These are phyloP conservation scores for Puccinellia tenuiflora DNA, from an alignment of 176 grass and related monocot species.

Conservation along the genomic window DNA sequence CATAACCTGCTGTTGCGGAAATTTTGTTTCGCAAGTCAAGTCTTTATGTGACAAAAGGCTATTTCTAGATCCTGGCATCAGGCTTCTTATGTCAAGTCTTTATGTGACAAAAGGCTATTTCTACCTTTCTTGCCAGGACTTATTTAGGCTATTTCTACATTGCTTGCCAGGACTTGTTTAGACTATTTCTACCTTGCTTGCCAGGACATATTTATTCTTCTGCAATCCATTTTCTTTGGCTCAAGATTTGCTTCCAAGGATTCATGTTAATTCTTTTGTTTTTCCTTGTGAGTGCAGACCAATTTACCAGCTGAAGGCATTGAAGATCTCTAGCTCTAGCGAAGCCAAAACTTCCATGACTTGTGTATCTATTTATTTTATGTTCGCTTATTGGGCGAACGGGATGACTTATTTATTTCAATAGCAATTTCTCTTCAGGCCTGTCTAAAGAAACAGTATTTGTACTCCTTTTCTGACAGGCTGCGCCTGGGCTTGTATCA, in stretches of 20 bases:
- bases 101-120: background rate
- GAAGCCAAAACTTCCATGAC: constrained; percentile 6
- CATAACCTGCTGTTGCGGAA: too few relatives aligned
- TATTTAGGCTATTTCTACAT: too few relatives aligned
- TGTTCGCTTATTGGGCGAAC: background rate
- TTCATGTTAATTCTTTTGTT: background rate
- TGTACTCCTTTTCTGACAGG: constrained; percentile 21
- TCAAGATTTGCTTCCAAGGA: background rate
- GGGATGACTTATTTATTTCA: constrained; percentile 27
- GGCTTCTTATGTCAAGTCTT: background rate
- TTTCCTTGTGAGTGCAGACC: constrained; percentile 13
- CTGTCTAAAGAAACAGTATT: constrained; percentile 17
- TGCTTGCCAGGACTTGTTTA: too few relatives aligned
- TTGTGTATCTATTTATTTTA: constrained; percentile 26
- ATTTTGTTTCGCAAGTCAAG: too few relatives aligned
- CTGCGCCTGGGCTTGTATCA: constrained; percentile 23
- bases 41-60: too few relatives aligned
- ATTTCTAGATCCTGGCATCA: background rate
- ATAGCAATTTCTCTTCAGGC: constrained; percentile 9
- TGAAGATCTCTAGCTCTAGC: constrained; percentile 31
- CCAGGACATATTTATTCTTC: background rate
- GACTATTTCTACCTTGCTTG: constrained; percentile 5
- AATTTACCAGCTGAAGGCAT: constrained; percentile 17
- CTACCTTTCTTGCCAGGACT: background rate
- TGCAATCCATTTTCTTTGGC: background rate